Percentiles rank a stretch among this genome's conserved stretches.
Evolutionary conservation across 495 filamentous ascomycete species (phyloP).

Genomic region (Tuber aestivum): DNA sequence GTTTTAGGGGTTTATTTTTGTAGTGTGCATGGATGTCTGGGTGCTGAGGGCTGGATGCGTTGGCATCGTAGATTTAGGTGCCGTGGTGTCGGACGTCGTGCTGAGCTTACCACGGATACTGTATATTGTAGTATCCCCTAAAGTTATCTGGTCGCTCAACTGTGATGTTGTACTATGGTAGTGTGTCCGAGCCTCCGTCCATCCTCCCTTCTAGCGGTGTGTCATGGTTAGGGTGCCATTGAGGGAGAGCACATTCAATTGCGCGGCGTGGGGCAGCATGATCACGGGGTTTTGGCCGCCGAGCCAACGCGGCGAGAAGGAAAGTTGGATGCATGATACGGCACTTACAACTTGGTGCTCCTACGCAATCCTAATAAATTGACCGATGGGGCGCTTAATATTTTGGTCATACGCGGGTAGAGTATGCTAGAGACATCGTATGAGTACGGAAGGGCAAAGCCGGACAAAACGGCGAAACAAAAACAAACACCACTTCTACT

Average conservation of each 20-base stretch:
- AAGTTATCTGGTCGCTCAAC: no score
- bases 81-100: no score
- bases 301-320: neutral
- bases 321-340: neutral
- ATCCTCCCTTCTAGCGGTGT: neutral
- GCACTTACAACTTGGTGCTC: neutral
- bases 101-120: no score
- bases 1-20: no score
- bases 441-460: neutral
- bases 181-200: neutral
- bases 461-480: neutral
- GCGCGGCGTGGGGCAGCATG: neutral
- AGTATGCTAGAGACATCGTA: neutral
- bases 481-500: slow-evolving; percentile 10
- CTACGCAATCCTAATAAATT: neutral
- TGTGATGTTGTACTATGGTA: no score
- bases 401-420: neutral
- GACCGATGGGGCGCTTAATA: neutral
- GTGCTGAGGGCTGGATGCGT: neutral
- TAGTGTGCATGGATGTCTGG: no score
- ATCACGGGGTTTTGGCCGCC: neutral
- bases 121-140: no score
- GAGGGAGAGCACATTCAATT: neutral
- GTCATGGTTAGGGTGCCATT: neutral
- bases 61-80: no score